phyloP scores from a whole-genome alignment of 768 basidiomycete genomes.

The Leccinum sublutescens region DNA sequence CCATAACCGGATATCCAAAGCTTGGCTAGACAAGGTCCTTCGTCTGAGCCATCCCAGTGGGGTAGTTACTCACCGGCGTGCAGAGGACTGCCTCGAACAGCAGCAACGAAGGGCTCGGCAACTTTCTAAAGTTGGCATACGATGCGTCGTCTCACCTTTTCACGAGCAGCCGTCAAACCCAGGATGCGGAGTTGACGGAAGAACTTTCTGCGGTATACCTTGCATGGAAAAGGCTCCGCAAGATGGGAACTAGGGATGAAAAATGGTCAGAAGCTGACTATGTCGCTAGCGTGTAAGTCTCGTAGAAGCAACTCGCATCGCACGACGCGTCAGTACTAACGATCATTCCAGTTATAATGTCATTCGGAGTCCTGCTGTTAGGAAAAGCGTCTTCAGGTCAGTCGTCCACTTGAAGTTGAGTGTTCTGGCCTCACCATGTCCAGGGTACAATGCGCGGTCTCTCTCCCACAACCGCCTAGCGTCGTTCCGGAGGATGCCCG shows the following conservation, averaged over 20 bases:
- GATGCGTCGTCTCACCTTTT: constrained; percentile 41
- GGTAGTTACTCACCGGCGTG: neutral
- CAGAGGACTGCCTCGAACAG: constrained; percentile 8
- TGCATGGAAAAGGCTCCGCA: constrained; percentile 44
- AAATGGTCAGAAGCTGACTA: constrained; percentile 56
- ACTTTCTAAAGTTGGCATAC: constrained; percentile 34
- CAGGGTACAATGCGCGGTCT: constrained; percentile 48
- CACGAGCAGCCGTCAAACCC: constrained; percentile 22
- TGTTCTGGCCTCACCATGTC: constrained; percentile 2
- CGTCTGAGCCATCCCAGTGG: neutral
- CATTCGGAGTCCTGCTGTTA: constrained; percentile 46
- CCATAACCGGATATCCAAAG: constrained; percentile 34
- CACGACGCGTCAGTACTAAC: neutral
- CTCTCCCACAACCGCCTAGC: constrained; percentile 45
- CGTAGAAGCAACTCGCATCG: neutral
- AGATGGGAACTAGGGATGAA: constrained; percentile 44
- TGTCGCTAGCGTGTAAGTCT: constrained; percentile 49
- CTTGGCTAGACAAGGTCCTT: constrained; percentile 44
- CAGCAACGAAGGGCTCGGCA: constrained; percentile 13
- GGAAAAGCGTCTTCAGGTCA: constrained; percentile 43
- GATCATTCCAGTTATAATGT: constrained; percentile 41
- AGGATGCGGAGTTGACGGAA: constrained; percentile 30
- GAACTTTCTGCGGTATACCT: constrained; percentile 41
- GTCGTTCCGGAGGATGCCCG: constrained; percentile 26
- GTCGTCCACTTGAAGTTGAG: neutral